These are phyloP conservation scores for Rhizopogon vulgaris DNA, from an alignment of 768 basidiomycete genomes.

Conservation along the genomic window DNA sequence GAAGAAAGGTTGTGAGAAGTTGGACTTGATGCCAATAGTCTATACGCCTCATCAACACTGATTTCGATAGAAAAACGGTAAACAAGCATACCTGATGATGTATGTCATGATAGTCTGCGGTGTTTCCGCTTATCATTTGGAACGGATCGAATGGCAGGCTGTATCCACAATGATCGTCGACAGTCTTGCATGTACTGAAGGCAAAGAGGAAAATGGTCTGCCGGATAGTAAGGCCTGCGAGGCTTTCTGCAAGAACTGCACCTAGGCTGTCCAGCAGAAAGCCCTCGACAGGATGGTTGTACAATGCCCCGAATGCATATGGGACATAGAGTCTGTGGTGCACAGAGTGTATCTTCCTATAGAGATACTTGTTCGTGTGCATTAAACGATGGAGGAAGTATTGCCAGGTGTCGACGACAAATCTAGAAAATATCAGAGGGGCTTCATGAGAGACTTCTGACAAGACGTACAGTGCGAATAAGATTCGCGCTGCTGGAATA, in stretches of 20 bases:
- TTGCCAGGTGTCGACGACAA: conserved; percentile 96
- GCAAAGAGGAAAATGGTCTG: conserved; percentile 82
- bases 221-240: conserved; percentile 65
- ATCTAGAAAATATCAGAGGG: conserved; percentile 39
- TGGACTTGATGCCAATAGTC: conserved; percentile 79
- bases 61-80: background rate
- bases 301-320: conserved; percentile 93
- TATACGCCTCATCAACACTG: background rate
- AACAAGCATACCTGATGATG: conserved; percentile 71
- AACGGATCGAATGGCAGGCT: conserved; percentile 86
- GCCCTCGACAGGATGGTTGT: conserved; percentile 96
- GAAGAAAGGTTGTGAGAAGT: conserved; percentile 93
- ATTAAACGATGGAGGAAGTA: conserved; percentile 92
- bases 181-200: conserved; percentile 85
- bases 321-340: conserved; percentile 97
- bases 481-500: conserved; percentile 66
- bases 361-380: conserved; percentile 88
- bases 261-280: conserved; percentile 85
- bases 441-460: background rate
- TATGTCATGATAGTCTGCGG: conserved; percentile 96
- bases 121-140: conserved; percentile 80
- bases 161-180: conserved; percentile 95
- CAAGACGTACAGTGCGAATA: conserved; percentile 76
- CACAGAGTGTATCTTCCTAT: conserved; percentile 86
- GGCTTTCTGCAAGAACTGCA: conserved; percentile 65